Conservation (phyloP, 352 stramenopile genomes). For the Sclerospora graminicola region DNA sequence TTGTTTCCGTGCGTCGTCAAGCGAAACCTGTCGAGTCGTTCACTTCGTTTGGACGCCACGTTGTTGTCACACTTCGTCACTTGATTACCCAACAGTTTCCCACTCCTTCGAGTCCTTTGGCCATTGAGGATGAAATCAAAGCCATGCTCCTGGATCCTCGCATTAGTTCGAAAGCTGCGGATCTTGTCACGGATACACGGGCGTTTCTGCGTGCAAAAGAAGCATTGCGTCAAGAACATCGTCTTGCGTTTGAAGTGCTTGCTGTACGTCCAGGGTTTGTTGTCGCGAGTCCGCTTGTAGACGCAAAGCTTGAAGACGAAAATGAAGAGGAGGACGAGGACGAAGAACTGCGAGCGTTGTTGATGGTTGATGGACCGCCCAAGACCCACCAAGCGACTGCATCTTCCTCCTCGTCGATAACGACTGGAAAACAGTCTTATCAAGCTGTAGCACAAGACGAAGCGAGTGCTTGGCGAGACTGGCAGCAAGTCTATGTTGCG, state of each 20-base stretch:
- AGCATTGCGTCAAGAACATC: constrained; percentile 24
- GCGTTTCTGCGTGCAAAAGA: constrained; percentile 16
- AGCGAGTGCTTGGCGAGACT: constrained; percentile 24
- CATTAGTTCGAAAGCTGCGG: constrained; percentile 22
- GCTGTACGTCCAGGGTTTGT: constrained; percentile 1
- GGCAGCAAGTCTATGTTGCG: constrained; percentile 24
- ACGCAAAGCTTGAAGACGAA: constrained; percentile 6
- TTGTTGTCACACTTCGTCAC: constrained; percentile 10
- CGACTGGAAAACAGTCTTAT: too few relatives aligned
- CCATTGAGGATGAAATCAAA: constrained; percentile 21
- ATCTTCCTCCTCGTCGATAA: constrained; percentile 7
- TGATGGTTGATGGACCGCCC: constrained; percentile 29
- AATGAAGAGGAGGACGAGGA: constrained; percentile 16
- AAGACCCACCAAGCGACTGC: constrained; percentile 16
- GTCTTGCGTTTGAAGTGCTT: constrained; percentile 21
- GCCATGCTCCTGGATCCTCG: constrained; percentile 31
- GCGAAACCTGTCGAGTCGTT: constrained; percentile 15
- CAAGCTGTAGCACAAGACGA: constrained; percentile 18
- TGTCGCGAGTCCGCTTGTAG: background rate
- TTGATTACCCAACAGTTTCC: constrained; percentile 11
- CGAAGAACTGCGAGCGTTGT: constrained; percentile 23
- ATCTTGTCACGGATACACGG: constrained; percentile 15
- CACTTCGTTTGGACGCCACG: constrained; percentile 9
- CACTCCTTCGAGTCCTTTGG: constrained; percentile 2
- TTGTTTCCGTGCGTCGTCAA: constrained; percentile 8